These are phyloP conservation scores for Dissophora globulifera DNA, from an alignment of 192 early-diverging fungal genomes.

Conservation along the genomic window DNA sequence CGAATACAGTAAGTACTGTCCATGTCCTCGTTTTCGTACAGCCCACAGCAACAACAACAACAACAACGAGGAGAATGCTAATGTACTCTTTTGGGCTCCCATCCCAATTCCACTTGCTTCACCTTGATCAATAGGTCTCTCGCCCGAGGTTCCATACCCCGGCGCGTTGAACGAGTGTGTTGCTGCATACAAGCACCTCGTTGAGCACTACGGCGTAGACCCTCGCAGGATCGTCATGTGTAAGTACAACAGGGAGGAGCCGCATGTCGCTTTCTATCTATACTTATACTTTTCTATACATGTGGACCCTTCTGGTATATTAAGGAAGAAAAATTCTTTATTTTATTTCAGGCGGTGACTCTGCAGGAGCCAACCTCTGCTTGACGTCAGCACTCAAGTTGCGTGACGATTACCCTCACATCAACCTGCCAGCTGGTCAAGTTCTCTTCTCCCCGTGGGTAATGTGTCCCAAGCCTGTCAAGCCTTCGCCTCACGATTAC, in stretches of 20 bases:
- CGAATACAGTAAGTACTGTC: slow-evolving; percentile 33
- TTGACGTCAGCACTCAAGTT: slow-evolving; percentile 41
- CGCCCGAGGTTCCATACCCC: slow-evolving; percentile 40
- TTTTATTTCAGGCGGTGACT: slow-evolving; percentile 31
- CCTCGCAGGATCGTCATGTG: slow-evolving; percentile 48
- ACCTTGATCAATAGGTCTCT: slow-evolving; percentile 13
- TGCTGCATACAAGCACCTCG: slow-evolving; percentile 48
- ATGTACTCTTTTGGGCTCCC: too few species aligned
- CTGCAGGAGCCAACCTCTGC: slow-evolving; percentile 51
- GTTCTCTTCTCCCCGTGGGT: slow-evolving; percentile 51
- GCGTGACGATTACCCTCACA: slow-evolving; percentile 28
- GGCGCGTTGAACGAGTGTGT: slow-evolving; percentile 49
- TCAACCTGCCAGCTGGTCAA: slow-evolving; percentile 34
- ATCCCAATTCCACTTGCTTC: neutral
- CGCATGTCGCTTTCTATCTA: too few species aligned
- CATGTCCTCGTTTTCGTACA: neutral
- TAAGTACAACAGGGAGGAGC: slow-evolving; percentile 9
- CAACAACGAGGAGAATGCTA: too few species aligned
- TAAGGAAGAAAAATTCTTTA: neutral
- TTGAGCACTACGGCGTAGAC: slow-evolving; percentile 32
- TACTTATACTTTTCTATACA: too few species aligned
- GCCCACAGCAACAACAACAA: neutral
- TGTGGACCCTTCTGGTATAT: too few species aligned
- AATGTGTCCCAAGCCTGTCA: slow-evolving; percentile 38
- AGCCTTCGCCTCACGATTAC: slow-evolving; percentile 27